Base-by-base conservation (phyloP, 768 basidiomycete genomes). In the Multifurca ochricompacta region DNA sequence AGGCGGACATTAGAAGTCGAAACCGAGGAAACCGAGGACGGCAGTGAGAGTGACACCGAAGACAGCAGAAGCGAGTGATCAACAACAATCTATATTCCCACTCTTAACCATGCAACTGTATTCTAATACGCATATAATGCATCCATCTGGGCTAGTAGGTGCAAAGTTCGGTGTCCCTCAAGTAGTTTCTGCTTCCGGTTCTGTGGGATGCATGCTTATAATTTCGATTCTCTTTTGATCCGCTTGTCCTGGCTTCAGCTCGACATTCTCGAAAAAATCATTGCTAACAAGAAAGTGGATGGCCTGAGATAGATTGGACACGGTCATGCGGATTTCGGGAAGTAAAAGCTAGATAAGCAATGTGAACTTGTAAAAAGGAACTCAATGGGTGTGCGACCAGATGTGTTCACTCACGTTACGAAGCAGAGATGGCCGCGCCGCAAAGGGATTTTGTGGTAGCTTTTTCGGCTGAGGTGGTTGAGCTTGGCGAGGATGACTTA, bases 251-350 rank as follows among this genome's bases (percentile, higher is more conserved):
- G 88, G 85, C 41, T 74, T 78, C 25, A 86, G 68, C 67, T 96
- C 94, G 2, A 95, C 90, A 28, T 78, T 79, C 41, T 75, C 72
- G 32, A 97, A 70, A 69, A 94, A 91, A 64, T 92, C 83, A 59
- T 97, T 96, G 57, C 88, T 87, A 1, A 90, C 91, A 16, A 95
- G 68, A 68, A 96, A 97, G 28, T 78, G 82, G 59, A 96, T 89
- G 4, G 89, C 91, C 67, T 97, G 94, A 0, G 92, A 92, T 4
- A 97, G 75, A 67, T 93, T 93, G 1, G 91, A 94, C 4, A 93
- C 77, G 0, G 93, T 94, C 59, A 88, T 76, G 27, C 85, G 81
- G 35, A 95, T 92, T 65, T 95, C 92, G 11, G 86, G 88, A 18
- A 85, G 72, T 4, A 96, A 75, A 11, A 96, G 71, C 89, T 93